Evolutionary conservation across 1,139 yeast species (phyloP).

Genomic region (Diutina neorugosa): DNA sequence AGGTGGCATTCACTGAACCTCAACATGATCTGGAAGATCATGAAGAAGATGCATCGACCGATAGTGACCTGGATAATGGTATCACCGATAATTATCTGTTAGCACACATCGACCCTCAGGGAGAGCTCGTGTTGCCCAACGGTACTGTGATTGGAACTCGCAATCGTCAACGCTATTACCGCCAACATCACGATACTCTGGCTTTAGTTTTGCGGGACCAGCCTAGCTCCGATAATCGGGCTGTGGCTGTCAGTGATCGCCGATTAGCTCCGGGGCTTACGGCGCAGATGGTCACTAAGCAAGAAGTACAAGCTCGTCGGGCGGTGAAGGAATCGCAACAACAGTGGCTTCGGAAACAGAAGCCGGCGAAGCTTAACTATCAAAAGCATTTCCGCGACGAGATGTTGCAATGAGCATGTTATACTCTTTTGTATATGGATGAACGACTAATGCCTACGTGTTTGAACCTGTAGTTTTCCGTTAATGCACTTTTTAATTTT

Average conservation of each 20-base stretch:
- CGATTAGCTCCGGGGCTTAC: not conserved
- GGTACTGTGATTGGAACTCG: slow-evolving; percentile 3
- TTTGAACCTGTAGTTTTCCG: not conserved
- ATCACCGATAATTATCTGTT: not conserved
- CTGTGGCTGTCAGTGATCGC: not conserved
- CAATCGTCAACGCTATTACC: not conserved
- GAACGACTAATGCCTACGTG: not conserved
- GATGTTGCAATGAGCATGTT: not conserved
- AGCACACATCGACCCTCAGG: not conserved
- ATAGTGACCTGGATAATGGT: not conserved
- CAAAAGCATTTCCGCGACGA: slow-evolving; percentile 4
- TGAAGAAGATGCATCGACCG: not conserved
- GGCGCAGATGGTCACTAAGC: not conserved
- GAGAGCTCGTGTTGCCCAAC: slow-evolving; percentile 1
- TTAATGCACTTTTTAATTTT: not conserved
- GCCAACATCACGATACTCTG: slow-evolving; percentile 1
- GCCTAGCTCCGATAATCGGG: slow-evolving; percentile 31
- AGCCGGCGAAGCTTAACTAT: slow-evolving; percentile 1
- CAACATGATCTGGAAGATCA: not conserved
- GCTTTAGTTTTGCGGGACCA: slow-evolving; percentile 24
- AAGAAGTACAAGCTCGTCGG: not conserved
- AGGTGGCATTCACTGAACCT: slow-evolving; percentile 9
- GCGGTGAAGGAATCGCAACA: not conserved
- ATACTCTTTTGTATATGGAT: not conserved
- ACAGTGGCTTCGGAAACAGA: not conserved